Base-by-base conservation (phyloP, 306 rosid species). In the Arachis hypogaea region DNA sequence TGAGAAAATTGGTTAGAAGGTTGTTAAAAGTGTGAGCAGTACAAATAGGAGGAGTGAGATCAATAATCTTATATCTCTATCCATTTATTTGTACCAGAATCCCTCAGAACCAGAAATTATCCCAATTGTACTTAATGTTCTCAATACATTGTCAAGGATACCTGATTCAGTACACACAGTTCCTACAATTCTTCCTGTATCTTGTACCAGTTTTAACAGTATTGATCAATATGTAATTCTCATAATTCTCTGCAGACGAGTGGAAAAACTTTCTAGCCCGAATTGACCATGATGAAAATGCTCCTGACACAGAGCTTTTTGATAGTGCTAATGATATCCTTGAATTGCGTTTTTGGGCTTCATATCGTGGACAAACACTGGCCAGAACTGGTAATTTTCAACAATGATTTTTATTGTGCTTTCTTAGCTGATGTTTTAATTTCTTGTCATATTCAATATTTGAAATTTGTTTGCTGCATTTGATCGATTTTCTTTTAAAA, bases 271-370 rank as follows among this genome's bases (percentile, higher is more conserved):
- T 94, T 71, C 97, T 91, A 59, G 86, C 93, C 58, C 85, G 98
- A 75, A 94, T 94, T 66, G 92, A 90, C 62, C 91, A 93, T 67
- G 89, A 91, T 61, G 96, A 94, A 78, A 86, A 79, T 83, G 74
- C 92, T 6, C 76, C 11, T 40, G 96, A 94, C 55, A 77, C 73
- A 0, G 95, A 86, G 59, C 93, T 88, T 72, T 77, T 68, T 68
- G 86, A 84, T 59, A 86, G 74, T 74, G 40, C 91, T 14, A 79
- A 62, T 74, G 98, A 94, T 74, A 88, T 87, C 66, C 92, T 94
- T 78, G 97, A 92, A 78, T 86, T 91, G 73, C 94, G 97, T 22
- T 88, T 91, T 84, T 94, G 98, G 98, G 98, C 96, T 47, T 91
- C 97, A 40, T 94, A 91, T 75, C 83, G 98, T n/a, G 98, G 89